Percentiles rank a stretch among this genome's conserved stretches.
Conservation (phyloP, 139 green algal species). For the Axilococcus clingmanii region DNA sequence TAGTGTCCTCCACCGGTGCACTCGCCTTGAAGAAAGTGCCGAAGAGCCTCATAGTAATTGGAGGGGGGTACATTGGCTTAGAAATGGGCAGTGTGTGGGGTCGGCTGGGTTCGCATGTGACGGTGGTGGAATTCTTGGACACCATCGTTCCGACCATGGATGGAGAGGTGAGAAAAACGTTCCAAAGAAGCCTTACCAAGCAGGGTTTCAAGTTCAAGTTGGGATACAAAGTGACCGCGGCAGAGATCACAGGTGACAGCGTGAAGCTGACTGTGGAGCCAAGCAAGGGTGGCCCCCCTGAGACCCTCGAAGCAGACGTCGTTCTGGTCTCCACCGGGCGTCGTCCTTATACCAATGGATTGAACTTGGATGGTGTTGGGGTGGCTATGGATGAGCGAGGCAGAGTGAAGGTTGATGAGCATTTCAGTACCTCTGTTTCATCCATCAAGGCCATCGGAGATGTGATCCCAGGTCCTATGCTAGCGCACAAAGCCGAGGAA, state of each 20-base stretch:
- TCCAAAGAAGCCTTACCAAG: slow-evolving; percentile 89
- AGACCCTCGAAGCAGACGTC: slow-evolving; percentile 73
- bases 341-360: slow-evolving; percentile 51
- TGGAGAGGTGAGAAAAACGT: slow-evolving; percentile 69
- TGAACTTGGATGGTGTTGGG: slow-evolving; percentile 83
- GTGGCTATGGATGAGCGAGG: slow-evolving; percentile 68
- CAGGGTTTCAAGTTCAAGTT: slow-evolving; percentile 98
- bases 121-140: slow-evolving; percentile 91
- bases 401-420: slow-evolving; percentile 63
- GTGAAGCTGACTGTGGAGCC: slow-evolving; percentile 58
- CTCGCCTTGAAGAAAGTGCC: slow-evolving; percentile 81
- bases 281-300: slow-evolving; percentile 55
- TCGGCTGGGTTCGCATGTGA: slow-evolving; percentile 85
- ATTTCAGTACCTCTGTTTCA: slow-evolving; percentile 56
- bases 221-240: slow-evolving; percentile 69
- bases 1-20: slow-evolving; percentile 95
- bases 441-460: slow-evolving; percentile 91
- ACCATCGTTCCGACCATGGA: slow-evolving; percentile 90
- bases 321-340: slow-evolving; percentile 88
- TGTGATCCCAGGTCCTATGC: slow-evolving; percentile 88
- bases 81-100: slow-evolving; percentile 96
- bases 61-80: slow-evolving; percentile 92
- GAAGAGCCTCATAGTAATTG: slow-evolving; percentile 90
- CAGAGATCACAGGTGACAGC: slow-evolving; percentile 34
- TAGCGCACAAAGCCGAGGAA: slow-evolving; percentile 99